phyloP scores from a whole-genome alignment of 306 rosid species.

The Macrotyloma uniflorum region DNA sequence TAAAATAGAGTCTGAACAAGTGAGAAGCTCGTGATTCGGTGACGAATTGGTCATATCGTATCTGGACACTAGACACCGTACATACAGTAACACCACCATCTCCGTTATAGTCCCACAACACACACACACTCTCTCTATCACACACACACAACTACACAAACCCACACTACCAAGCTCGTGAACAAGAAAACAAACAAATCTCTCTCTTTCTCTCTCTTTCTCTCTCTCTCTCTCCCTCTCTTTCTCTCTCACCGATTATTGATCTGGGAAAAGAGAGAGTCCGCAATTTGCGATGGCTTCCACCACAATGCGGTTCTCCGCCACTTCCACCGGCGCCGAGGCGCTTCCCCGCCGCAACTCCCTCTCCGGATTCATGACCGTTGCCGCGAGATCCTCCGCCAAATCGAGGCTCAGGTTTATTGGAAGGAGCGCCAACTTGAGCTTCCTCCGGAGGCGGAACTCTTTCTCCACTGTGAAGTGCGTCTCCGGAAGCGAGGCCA shows the following conservation, averaged over 20 bases:
- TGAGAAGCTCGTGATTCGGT: constrained; percentile 48
- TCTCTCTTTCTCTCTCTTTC: background rate
- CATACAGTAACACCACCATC: background rate
- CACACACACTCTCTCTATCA: no score
- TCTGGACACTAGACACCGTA: constrained; percentile 16
- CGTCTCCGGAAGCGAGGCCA: constrained; percentile 58
- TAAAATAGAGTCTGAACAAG: background rate
- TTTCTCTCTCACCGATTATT: background rate
- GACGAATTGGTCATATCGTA: background rate
- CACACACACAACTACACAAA: background rate
- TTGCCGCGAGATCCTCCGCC: constrained; percentile 41
- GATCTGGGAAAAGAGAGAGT: constrained; percentile 21
- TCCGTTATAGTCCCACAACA: background rate
- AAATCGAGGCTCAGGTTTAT: constrained; percentile 52
- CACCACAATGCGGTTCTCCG: constrained; percentile 63
- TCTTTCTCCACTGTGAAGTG: constrained; percentile 52
- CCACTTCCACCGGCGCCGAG: constrained; percentile 39
- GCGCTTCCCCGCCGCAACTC: constrained; percentile 51
- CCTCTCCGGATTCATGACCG: constrained; percentile 45
- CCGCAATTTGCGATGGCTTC: constrained; percentile 53
- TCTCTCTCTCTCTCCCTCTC: background rate
- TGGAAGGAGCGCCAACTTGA: constrained; percentile 34
- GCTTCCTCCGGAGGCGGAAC: constrained; percentile 20
- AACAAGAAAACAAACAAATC: background rate
- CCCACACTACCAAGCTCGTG: constrained; percentile 19